Evolutionary conservation across 2,329 filamentous ascomycete genomes (phyloP).

Genomic region (Colletotrichum eleusines): DNA sequence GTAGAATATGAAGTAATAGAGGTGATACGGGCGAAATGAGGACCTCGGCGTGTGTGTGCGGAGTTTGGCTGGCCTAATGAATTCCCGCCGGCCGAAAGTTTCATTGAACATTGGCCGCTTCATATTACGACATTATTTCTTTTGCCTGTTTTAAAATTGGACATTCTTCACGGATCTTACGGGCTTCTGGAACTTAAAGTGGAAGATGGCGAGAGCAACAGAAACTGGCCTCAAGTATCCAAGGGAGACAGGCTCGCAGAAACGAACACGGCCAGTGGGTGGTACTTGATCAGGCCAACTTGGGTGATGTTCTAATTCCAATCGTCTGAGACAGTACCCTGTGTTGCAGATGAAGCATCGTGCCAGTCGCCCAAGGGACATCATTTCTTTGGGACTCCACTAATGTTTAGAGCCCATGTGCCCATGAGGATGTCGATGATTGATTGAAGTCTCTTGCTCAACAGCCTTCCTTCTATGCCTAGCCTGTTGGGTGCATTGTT

Average conservation of each 20-base stretch:
- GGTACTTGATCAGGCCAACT: neutral
- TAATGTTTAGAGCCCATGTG: neutral
- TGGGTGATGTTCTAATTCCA: neutral
- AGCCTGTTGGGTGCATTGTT: neutral
- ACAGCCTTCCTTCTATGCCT: neutral
- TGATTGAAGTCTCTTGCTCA: neutral
- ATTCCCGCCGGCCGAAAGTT: neutral
- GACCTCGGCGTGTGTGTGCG: neutral
- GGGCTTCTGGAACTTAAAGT: neutral
- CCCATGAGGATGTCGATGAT: neutral
- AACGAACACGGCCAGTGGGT: neutral
- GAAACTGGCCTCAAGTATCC: neutral
- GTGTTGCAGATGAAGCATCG: neutral
- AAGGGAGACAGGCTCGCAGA: neutral
- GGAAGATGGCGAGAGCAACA: neutral
- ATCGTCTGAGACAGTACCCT: conserved; percentile 21
- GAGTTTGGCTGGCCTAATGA: conserved; percentile 6
- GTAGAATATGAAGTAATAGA: neutral
- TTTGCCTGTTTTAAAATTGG: neutral
- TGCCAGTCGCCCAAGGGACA: neutral
- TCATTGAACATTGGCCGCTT: neutral
- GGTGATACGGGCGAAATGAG: conserved; percentile 27
- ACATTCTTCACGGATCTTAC: neutral
- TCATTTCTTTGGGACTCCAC: neutral
- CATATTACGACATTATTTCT: neutral